Percentiles rank a stretch among this genome's conserved stretches.
Evolutionary conservation across 139 green algal genomes (phyloP).

Genomic region (Penium margaritaceum): DNA sequence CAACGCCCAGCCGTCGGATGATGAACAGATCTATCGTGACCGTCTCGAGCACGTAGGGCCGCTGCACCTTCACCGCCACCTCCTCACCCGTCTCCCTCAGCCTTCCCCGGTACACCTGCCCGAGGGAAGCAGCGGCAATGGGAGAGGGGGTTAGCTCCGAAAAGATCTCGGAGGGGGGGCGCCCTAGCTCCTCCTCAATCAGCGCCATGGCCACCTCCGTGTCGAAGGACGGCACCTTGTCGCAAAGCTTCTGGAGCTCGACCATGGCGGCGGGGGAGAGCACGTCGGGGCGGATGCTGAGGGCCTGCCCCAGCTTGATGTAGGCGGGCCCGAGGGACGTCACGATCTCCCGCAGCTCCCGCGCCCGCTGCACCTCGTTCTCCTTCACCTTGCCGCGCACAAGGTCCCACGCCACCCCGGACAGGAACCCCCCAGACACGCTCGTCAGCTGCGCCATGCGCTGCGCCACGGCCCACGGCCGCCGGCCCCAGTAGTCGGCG

Average conservation of each 20-base stretch:
- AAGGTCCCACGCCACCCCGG: constrained; percentile 58
- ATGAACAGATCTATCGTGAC: constrained; percentile 88
- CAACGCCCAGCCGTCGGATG: constrained; percentile 54
- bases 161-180: constrained; percentile 69
- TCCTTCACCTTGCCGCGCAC: constrained; percentile 54
- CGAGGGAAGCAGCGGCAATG: constrained; percentile 80
- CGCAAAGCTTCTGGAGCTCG: constrained; percentile 98
- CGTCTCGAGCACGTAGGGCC: constrained; percentile 69
- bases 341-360: constrained; percentile 89
- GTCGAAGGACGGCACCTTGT: constrained; percentile 84
- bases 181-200: constrained; percentile 66
- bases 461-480: constrained; percentile 71
- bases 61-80: constrained; percentile 92
- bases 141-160: constrained; percentile 68
- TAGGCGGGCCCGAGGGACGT: constrained; percentile 87
- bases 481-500: constrained; percentile 69
- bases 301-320: constrained; percentile 91
- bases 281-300: constrained; percentile 92
- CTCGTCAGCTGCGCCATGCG: constrained; percentile 78
- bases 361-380: constrained; percentile 74
- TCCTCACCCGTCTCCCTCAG: constrained; percentile 64
- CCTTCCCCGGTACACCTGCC: constrained; percentile 81
- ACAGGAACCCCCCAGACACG: constrained; percentile 74
- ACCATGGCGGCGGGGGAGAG: constrained; percentile 90
- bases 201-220: constrained; percentile 40